Evolutionary conservation across 2,329 filamentous ascomycete species (phyloP).

Genomic region (Coniella vitis): DNA sequence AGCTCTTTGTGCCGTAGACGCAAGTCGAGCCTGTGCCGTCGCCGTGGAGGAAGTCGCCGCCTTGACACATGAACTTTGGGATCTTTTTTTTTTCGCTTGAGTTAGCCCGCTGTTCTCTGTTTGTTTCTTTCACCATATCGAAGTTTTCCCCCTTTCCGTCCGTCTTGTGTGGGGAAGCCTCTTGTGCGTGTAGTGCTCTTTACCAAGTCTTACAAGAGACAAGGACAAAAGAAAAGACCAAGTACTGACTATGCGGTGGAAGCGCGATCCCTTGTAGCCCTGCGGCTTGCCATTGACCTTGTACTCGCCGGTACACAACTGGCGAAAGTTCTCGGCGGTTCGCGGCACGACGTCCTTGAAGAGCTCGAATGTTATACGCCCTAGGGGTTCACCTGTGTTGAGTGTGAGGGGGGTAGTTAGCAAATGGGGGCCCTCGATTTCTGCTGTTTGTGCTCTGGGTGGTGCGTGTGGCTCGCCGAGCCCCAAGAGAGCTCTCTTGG

Average conservation of each 20-base stretch:
- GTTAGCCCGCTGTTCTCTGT: not conserved
- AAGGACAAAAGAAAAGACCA: not conserved
- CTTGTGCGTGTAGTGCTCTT: too few species aligned
- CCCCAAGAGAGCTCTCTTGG: too few species aligned
- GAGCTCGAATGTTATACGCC: slow-evolving; percentile 83
- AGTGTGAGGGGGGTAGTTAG: not conserved
- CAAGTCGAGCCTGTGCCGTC: slow-evolving; percentile 83
- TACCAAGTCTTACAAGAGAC: too few species aligned
- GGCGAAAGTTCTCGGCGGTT: slow-evolving; percentile 94
- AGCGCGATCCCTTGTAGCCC: slow-evolving; percentile 91
- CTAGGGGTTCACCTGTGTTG: slow-evolving; percentile 67
- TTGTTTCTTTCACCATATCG: not conserved
- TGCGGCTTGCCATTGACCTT: slow-evolving; percentile 75
- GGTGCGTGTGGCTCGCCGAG: too few species aligned
- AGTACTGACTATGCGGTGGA: slow-evolving; percentile 76
- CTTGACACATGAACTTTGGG: slow-evolving; percentile 95
- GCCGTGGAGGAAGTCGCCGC: slow-evolving; percentile 89
- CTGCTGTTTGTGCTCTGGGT: too few species aligned
- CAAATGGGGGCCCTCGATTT: too few species aligned
- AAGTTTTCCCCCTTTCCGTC: too few species aligned
- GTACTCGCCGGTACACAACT: slow-evolving; percentile 91
- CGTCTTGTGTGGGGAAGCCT: not conserved
- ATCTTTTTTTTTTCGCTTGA: slow-evolving; percentile 48
- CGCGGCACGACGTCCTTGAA: slow-evolving; percentile 78
- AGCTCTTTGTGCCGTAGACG: slow-evolving; percentile 80